Evolutionary conservation across 495 filamentous ascomycete species (phyloP), one percentile per base, ranked within the genome.

Genomic region (Barbatosphaeria neglecta): DNA sequence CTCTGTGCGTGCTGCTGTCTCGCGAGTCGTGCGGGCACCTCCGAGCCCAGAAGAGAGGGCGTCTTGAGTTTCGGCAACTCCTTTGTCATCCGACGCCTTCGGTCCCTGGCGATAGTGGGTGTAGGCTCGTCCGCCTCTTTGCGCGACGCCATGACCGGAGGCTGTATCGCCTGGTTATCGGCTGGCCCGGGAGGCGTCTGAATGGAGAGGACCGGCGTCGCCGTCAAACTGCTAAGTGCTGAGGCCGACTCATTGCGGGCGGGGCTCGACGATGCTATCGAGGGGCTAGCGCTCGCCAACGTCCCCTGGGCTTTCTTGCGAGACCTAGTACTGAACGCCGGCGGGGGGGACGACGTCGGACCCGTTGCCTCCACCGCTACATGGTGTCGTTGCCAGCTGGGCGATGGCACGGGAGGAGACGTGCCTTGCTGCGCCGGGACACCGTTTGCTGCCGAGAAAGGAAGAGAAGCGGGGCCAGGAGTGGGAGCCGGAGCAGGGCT

Each of bases 191-290:
- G 53, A 6, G 57, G 57, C 13, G 51, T 50, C 25, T 54, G 57
- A 2, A 64, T 59, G 0, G 63, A 47, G 11, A 67, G 31, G 5
- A 37, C 42, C 2, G 67, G 68, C 0, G 68, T 70, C 9, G 60
- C 51, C 18, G 57, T 59, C 6, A 69, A 33, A 20, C 53, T 55
- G 38, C 65, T 62, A 7, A 68, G 48, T 18, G 53, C 54, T 5
- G 66, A 69, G 8, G 57, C 55, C 7, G 44, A 33, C n/a, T 22
- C 23, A 16, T 23, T 46, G 17, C 31, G 31, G 31, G 48, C 54
- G 22, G 54, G 48, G 39, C 46, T 49, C 19, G 39, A 19, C 15
- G 38, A 45, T 9, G 48, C 47, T 22, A 38, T 48, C 2, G 49
- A 42, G 19, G 42, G 27, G 15, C 15, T 40, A 10, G 35, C 31